These are phyloP conservation scores for Lactifluus echinatus DNA, from an alignment of 768 basidiomycete species.

Conservation along the genomic window DNA sequence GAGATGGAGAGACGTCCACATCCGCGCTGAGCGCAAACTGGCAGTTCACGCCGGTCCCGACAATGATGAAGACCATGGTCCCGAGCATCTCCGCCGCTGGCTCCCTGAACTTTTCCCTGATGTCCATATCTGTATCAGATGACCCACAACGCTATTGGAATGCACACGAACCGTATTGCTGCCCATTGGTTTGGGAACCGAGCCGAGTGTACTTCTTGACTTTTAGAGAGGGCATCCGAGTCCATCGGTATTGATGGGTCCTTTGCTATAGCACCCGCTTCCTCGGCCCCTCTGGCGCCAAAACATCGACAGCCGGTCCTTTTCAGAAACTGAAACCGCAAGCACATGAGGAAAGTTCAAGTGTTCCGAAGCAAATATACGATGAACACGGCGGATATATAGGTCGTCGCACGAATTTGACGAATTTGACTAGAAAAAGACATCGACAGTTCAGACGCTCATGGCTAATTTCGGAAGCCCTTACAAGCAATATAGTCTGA, in stretches of 20 bases:
- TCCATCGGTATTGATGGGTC: not conserved
- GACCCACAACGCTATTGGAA: not conserved
- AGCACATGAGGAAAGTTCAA: not conserved
- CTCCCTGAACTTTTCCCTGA: constrained; percentile 17
- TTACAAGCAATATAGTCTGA: no score
- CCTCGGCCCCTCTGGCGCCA: not conserved
- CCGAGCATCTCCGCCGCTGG: constrained; percentile 24
- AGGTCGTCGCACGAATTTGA: not conserved
- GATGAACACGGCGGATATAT: not conserved
- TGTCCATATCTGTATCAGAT: not conserved
- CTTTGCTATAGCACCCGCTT: not conserved
- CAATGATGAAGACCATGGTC: constrained; percentile 24
- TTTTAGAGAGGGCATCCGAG: not conserved
- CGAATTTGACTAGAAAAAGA: constrained; percentile 1
- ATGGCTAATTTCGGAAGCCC: no score
- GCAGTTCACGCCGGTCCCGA: constrained; percentile 23
- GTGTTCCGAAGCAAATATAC: not conserved
- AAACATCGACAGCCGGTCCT: not conserved
- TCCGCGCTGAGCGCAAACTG: constrained; percentile 22
- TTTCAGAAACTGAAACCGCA: not conserved
- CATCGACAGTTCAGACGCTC: no score
- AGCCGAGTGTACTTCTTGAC: not conserved
- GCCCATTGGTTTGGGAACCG: constrained; percentile 20
- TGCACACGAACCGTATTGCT: constrained; percentile 15
- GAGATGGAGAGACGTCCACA: constrained; percentile 16